Percentiles rank a stretch among this genome's conserved stretches.
Conservation (phyloP, 108 stramenopile genomes). For the Nitzschia sp. region DNA sequence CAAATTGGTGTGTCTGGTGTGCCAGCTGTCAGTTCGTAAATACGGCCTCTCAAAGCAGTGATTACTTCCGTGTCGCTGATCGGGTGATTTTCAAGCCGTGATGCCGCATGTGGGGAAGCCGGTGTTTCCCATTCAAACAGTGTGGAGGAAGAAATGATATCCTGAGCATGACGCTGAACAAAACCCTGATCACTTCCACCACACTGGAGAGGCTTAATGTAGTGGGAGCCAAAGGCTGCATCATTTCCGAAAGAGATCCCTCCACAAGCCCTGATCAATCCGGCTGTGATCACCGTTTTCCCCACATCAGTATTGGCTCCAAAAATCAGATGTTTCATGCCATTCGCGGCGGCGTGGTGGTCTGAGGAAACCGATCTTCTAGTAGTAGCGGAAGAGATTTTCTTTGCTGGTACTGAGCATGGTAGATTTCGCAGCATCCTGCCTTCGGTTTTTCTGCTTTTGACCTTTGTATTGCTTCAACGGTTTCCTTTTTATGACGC, state of each 20-base stretch:
- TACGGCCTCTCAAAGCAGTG: constrained; percentile 35
- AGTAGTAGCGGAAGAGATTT: background rate
- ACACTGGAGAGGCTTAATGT: constrained; percentile 95
- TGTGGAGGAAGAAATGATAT: constrained; percentile 42
- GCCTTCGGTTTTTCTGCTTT: no score
- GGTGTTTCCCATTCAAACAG: constrained; percentile 89
- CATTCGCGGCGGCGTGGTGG: background rate
- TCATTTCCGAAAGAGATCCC: background rate
- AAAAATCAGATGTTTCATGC: constrained; percentile 74
- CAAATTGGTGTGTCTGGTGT: constrained; percentile 10
- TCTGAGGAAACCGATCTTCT: background rate
- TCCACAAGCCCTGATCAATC: constrained; percentile 67
- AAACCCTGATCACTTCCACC: constrained; percentile 84
- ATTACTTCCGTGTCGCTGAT: constrained; percentile 73
- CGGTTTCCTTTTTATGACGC: no score
- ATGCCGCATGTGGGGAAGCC: constrained; percentile 89
- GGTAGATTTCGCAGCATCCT: no score
- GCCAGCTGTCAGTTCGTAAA: constrained; percentile 13
- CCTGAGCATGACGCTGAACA: constrained; percentile 31
- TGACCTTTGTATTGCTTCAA: no score
- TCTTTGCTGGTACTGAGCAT: no score
- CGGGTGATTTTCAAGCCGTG: constrained; percentile 67
- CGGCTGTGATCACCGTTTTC: constrained; percentile 89
- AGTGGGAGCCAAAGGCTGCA: constrained; percentile 39
- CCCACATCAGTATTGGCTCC: constrained; percentile 98